phyloP scores from a whole-genome alignment of 2,329 filamentous ascomycete genomes.

The Leptodontidium sp. region DNA sequence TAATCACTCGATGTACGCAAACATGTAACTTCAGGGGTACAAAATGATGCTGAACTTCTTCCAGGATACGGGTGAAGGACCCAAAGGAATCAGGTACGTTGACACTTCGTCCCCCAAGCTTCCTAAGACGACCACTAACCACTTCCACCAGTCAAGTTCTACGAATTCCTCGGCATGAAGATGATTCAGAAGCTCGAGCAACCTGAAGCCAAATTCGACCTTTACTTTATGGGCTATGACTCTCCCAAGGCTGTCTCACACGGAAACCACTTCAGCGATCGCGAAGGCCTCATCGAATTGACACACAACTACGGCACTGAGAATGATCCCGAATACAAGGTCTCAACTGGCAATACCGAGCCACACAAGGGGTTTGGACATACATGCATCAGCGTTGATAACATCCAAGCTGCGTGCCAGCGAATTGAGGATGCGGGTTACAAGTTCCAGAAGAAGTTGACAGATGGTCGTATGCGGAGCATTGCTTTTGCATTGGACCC shows the following conservation, averaged over 20 bases:
- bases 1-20: constrained; percentile 83
- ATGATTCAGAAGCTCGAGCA: constrained; percentile 82
- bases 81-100: constrained; percentile 75
- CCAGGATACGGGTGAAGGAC: constrained; percentile 92
- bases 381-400: constrained; percentile 82
- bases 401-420: constrained; percentile 89
- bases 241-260: constrained; percentile 76
- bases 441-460: constrained; percentile 93
- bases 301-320: constrained; percentile 90
- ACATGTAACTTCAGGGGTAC: not conserved
- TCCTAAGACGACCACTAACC: constrained; percentile 6
- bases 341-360: constrained; percentile 91
- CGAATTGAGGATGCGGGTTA: constrained; percentile 90
- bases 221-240: constrained; percentile 95
- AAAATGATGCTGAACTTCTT: constrained; percentile 32
- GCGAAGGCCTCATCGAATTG: constrained; percentile 90
- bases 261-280: constrained; percentile 77
- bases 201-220: constrained; percentile 89
- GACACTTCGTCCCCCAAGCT: not conserved
- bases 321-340: constrained; percentile 78
- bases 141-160: constrained; percentile 77
- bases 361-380: constrained; percentile 77
- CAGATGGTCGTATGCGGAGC: constrained; percentile 84
- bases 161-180: constrained; percentile 90
- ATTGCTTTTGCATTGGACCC: constrained; percentile 93